These are phyloP conservation scores for Trametes hirsuta DNA, from an alignment of 1,284 basidiomycete genomes.

Conservation along the genomic window DNA sequence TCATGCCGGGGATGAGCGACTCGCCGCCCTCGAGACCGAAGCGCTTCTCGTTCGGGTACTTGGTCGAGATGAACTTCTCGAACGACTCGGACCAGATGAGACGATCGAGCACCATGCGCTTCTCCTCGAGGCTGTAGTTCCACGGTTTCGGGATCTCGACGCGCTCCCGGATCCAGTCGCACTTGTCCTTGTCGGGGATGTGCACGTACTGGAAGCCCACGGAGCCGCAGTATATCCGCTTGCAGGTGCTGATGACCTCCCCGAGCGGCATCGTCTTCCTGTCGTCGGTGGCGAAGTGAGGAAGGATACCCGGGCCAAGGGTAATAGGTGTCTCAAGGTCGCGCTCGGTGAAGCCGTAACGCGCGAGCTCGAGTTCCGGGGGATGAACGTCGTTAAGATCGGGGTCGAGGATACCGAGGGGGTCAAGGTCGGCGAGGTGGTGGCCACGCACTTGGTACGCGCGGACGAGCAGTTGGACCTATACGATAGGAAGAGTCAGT, in stretches of 20 bases:
- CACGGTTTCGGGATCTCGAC: constrained; percentile 96
- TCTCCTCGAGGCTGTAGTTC: constrained; percentile 98
- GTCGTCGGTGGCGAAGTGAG: constrained; percentile 90
- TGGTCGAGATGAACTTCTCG: constrained; percentile 98
- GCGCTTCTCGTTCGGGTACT: constrained; percentile 99
- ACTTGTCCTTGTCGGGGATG: constrained; percentile 98
- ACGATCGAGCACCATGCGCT: constrained; percentile 98
- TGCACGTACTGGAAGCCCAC: constrained; percentile 98
- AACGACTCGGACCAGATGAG: constrained; percentile 99
- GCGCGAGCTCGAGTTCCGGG: constrained; percentile 88
- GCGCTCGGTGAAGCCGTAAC: constrained; percentile 93
- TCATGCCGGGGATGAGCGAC: constrained; percentile 98
- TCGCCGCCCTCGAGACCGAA: constrained; percentile 99
- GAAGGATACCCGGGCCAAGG: constrained; percentile 94
- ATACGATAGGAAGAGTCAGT: not conserved
- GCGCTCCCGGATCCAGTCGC: constrained; percentile 98
- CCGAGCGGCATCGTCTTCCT: constrained; percentile 86
- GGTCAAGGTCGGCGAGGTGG: constrained; percentile 94
- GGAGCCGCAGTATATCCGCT: constrained; percentile 94
- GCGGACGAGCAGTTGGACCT: constrained; percentile 96
- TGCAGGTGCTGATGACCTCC: constrained; percentile 91
- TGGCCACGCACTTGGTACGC: constrained; percentile 99
- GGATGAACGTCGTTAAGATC: constrained; percentile 81
- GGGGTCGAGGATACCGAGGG: constrained; percentile 89
- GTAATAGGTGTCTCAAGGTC: constrained; percentile 95